Base-by-base conservation (phyloP, 139 green algal species). In the Coelastrella sp. region DNA sequence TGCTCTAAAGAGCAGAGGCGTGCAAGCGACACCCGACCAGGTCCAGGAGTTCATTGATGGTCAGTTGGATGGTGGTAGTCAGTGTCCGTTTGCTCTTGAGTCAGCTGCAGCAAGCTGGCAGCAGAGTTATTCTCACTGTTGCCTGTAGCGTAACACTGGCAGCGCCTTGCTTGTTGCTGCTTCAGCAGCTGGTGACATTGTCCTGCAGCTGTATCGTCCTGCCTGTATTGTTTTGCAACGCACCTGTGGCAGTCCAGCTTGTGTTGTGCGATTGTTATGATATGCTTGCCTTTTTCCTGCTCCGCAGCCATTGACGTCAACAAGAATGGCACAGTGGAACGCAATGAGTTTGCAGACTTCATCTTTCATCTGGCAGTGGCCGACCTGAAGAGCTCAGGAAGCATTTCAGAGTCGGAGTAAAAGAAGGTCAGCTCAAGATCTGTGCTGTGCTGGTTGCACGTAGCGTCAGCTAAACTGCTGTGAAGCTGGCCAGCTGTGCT, bases 11-110 rank as follows among this genome's bases (percentile, higher is more conserved):
- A 75, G 51, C 48, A 37, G 80, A 11, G 60, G 51, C 7, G 82
- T 90, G 25, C 50, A 88, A 3, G 45, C 74, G 6, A 84, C 45
- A 7, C 43, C 64, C 35, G 86, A 86, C 13, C 74, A 82, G 53
- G 74, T 87, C 6, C 63, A 86, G 59, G 51, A 81, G 53, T 90
- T 85, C 51, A 90, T 90, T 35, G 38, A 87, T 35, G 80, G 73
- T 84, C n/a, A n/a, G n/a, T n/a, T n/a, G n/a, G n/a, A 67, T 43
- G 78, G 7, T 60, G 13, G 15, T 15, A 60, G 13, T 60, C 15
- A 15, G n/a, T n/a, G n/a, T n/a, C n/a, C n/a, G n/a, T n/a, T n/a
- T n/a, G n/a, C n/a, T n/a, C n/a, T n/a, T n/a, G n/a, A n/a, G n/a
- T n/a, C n/a, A n/a, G n/a, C n/a, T n/a, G n/a, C n/a, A n/a, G n/a